Evolutionary conservation across 192 early-diverging fungal species (phyloP), one percentile per base, ranked within the genome.

Genomic region (Podila epigama): DNA sequence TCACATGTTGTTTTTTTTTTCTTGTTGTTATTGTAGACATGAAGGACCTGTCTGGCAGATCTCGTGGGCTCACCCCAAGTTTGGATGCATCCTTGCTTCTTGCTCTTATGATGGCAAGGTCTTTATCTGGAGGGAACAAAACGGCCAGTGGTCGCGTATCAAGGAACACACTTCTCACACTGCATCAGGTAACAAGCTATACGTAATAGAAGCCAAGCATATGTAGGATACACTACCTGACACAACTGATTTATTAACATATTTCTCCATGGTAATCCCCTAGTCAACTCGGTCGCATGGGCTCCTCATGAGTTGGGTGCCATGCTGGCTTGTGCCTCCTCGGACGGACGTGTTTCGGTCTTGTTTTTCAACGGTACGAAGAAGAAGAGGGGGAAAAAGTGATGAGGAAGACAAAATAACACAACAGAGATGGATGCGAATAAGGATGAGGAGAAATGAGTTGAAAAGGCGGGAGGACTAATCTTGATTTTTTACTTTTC

Each of bases 1-100:
- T 35, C 40, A 52, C 40, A 51, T 42, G 15, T 13, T 51, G 5
- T 20, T 36, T 2, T 57, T 16, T 37, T 34, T 25, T 8, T 20
- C 16, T 13, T 39, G 58, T 37, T 51, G 20, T 16, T 22, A 5
- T 48, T 83, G 62, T 79, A 96, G 93, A 36, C 97, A 99, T 79
- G 91, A 93, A 51, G 97, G 96, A 25, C 98, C 98, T 4, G 97
- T 99, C n/a, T 99, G 98, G 98, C 96, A 97, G 75, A 93, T 99
- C 25, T 86, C 95, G 18, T 99, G 98, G 98, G 96, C 97, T 15
- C 98, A 99, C 72, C 98, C 98, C 41, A 97, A 97, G 80, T 99
- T 94, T 84, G 97, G 97, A 52, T 92, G 84, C 69, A 91, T 99
- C 42, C 83, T 99, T 22, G 98, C 98, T 16, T 97, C 95, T 27